Evolutionary conservation across 352 stramenopile species (phyloP), one percentile per base, ranked within the genome.

Genomic region (Phytophthora macrochlamydospora): DNA sequence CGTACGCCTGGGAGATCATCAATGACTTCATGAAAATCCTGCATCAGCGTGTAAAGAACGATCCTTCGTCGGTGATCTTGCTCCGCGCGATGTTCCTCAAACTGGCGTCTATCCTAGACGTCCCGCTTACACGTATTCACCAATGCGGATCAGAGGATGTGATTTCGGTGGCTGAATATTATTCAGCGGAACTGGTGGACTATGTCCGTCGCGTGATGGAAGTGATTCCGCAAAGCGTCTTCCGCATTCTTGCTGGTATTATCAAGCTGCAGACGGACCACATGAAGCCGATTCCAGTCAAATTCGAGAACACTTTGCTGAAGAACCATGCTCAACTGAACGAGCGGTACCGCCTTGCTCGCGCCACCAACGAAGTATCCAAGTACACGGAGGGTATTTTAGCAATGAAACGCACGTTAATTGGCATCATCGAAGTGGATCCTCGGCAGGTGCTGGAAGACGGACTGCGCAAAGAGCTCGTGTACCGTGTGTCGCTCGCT

Each of bases 381-480:
- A 97, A 98, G 62, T 98, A 98, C 73, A 98, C 94, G 1, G 92
- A 98, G 75, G 96, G 89, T 55, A 98, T 98, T 55, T 68, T 98
- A 50, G 90, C 90, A 2, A 98, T 98, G 96, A 97, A 98, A 69
- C 90, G 88, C 31, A 98, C 94, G 2, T 67, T 98, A 31, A 80
- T 98, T 12, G 96, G 94, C 56, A 97, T 98, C 53, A 95, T 98
- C 37, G 87, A 98, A 72, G 89, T 99, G 8, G 93, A 98, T 49
- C 95, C 96, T 62, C 87, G 92, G 30, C 91, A 93, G 58, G 85
- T 98, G 7, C 59, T 99, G 7, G 90, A 99, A 63, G 94, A 98
- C 65, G 95, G 95, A 9, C 73, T 99, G 37, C 85, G 95, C 32
- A 97, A 97, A 65, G 94, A 98, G 59, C 83, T 99, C 28, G 95